phyloP scores from a whole-genome alignment of 768 basidiomycete species.

The Russula emetica region DNA sequence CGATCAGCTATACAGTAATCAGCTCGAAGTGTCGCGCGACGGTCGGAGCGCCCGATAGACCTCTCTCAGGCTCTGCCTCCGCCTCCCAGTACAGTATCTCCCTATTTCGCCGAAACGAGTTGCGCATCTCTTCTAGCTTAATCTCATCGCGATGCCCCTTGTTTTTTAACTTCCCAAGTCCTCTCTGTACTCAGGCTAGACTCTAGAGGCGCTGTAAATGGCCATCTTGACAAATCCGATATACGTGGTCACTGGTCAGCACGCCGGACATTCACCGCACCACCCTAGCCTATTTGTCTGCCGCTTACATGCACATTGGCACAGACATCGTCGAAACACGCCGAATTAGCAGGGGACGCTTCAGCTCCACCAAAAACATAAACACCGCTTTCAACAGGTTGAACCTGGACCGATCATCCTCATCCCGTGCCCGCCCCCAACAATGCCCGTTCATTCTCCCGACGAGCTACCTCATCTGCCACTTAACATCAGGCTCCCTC shows the following conservation, averaged over 20 bases:
- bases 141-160: too few relatives aligned
- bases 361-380: conserved; percentile 33
- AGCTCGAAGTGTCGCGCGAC: conserved; percentile 73
- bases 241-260: conserved; percentile 96
- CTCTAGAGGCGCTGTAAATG: conserved; percentile 77
- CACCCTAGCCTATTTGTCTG: conserved; percentile 54
- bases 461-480: conserved; percentile 16
- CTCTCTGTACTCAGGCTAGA: too few relatives aligned
- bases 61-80: too few relatives aligned
- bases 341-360: conserved; percentile 15
- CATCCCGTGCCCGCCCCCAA: too few relatives aligned
- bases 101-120: conserved; percentile 98
- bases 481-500: neutral
- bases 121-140: conserved; percentile 46
- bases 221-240: conserved; percentile 95
- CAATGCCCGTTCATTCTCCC: neutral
- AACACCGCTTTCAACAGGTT: neutral
- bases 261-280: conserved; percentile 94
- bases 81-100: too few relatives aligned
- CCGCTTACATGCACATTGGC: conserved; percentile 39
- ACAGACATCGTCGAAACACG: conserved; percentile 34
- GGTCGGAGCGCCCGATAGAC: conserved; percentile 57
- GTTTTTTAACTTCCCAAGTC: too few relatives aligned
- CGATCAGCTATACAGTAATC: conserved; percentile 95
- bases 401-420: too few relatives aligned